Evolutionary conservation across 1,284 basidiomycete genomes (phyloP), one percentile per base, ranked within the genome.

Genomic region (Afroboletus lepidellus): DNA sequence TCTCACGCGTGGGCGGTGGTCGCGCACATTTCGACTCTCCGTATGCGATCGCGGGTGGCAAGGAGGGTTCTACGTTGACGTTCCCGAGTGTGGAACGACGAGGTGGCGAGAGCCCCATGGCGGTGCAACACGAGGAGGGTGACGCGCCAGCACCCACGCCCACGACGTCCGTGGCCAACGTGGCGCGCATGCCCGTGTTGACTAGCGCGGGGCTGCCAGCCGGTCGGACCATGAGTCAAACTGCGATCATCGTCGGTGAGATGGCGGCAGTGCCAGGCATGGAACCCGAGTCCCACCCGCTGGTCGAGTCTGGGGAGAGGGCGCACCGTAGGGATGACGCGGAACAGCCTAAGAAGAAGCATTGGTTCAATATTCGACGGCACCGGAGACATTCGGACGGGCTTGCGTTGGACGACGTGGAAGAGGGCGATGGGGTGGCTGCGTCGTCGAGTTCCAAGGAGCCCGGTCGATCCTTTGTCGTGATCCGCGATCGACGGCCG

Each of bases 171-270:
- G 65, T 78, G 42, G 70, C 77, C 15, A 77, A 72, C 37, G 73
- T 78, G 30, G 72, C 71, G 16, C 66, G 73, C 50, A 68, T 73
- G 43, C 72, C 72, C 32, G 71, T 74, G 41, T 65, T 60, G 56
- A 69, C 61, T 55, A 67, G 48, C 8, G 64, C 74, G 25, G 74
- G 64, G 48, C 66, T 86, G 18, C 84, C 84, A 0, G 76, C 79
- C 5, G 85, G 86, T 9, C 81, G 90, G 30, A 89, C 82, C n/a
- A 83, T 84, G 71, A 90, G 87, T 23, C 90, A 92, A 64, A 85
- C 83, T 6, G 89, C 90, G 1, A 80, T 92, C 55, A 82, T 92
- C 24, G 37, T 72, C 20, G 57, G 64, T 34, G 53, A 72, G 54
- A 42, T 65, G 53, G 61, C 64, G 7, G 59, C 48, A 20, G 45